Base-by-base conservation (phyloP, 202 grass and related monocot genomes). In the Musa balbisiana region DNA sequence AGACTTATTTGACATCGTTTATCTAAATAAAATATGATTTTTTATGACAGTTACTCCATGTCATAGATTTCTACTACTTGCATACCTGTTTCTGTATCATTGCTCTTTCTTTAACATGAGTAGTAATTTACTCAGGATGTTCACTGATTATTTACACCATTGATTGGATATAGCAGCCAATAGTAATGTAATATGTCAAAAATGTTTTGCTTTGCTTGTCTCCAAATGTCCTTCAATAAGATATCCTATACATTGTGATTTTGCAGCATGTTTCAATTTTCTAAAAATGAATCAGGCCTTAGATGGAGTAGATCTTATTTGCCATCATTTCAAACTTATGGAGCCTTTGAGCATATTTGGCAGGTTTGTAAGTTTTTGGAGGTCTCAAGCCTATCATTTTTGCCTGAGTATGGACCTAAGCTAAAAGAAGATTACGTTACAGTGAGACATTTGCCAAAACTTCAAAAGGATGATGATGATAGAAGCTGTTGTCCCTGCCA, bases 281-380 rank as follows among this genome's bases (percentile, higher is more conserved):
- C 29, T 70, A 19, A 50, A 51, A n/a, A 2, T 17, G 66, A 69
- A 17, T 3, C 33, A 50, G 29, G 50, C 50, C 15, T n/a, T 51
- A 20, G 9, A 19, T 20, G 15, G 9, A 21, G 20, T 51, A 70
- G n/a, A 70, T 52, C 51, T 70, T 70, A 16, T 49, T 11, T 33
- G 6, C 51, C 67, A 4, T 21, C 2, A 20, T 70, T 51, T 70
- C 43, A 51, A 51, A 51, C 67, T 70, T 70, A 70, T 52, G 49
- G 4, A 51, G 43, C 27, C 10, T 19, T 70, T 17, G 25, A 21
- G 17, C 43, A 22, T 52, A 51, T n/a, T 50, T 51, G 51, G 62
- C 82, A 98, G 94, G 94, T 98, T 86, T 98, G 90, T 87, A 98
- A 85, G 78, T 98, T 93, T 85, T 89, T 93, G 88, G 94, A 93